Evolutionary conservation across 345 rosid genomes (phyloP).

Genomic region (Camelina sativa): DNA sequence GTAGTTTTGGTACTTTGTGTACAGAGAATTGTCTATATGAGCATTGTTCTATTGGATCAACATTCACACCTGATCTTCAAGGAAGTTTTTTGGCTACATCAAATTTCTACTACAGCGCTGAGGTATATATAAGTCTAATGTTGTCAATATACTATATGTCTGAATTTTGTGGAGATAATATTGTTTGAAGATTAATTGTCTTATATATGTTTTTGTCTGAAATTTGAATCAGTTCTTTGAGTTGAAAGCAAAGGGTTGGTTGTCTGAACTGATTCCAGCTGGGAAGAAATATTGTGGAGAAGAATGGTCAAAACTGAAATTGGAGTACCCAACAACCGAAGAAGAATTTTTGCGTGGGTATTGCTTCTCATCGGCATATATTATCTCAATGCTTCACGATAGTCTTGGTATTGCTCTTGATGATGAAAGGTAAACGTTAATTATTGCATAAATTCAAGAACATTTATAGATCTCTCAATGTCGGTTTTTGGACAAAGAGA

Average conservation of each 20-base stretch:
- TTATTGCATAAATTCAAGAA: background rate
- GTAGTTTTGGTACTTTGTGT: conserved; percentile 12
- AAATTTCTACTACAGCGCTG: background rate
- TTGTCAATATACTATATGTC: conserved; percentile 9
- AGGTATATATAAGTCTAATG: background rate
- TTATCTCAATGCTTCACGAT: conserved; percentile 82
- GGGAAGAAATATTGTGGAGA: conserved; percentile 75
- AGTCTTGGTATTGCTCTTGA: conserved; percentile 76
- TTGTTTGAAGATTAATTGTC: background rate
- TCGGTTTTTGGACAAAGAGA: background rate
- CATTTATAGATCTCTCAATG: background rate
- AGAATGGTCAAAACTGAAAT: conserved; percentile 75
- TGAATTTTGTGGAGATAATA: conserved; percentile 1
- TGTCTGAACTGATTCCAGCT: conserved; percentile 62
- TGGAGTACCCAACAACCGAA: conserved; percentile 53
- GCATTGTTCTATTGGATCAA: conserved; percentile 74
- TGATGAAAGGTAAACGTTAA: conserved; percentile 55
- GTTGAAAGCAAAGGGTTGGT: conserved; percentile 54
- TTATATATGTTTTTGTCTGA: conserved; percentile 20
- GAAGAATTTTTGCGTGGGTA: conserved; percentile 65
- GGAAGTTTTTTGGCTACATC: conserved; percentile 77
- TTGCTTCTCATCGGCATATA: conserved; percentile 92
- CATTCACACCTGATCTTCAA: conserved; percentile 74
- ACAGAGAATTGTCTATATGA: conserved; percentile 68
- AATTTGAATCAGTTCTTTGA: conserved; percentile 68